Evolutionary conservation across 345 rosid species (phyloP), one percentile per base, ranked within the genome.

Genomic region (Bretschneidera sinensis): DNA sequence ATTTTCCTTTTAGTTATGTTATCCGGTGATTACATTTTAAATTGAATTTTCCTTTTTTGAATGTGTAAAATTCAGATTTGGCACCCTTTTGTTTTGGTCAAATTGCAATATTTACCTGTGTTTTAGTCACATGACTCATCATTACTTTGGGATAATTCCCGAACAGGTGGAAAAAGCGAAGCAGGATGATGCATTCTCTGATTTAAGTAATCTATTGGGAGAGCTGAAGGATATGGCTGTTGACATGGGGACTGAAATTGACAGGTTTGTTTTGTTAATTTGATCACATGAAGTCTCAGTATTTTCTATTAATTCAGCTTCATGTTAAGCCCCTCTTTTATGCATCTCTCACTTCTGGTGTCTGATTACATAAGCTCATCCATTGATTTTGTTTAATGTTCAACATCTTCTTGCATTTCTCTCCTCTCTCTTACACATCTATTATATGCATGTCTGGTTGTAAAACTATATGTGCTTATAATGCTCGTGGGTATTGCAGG

Each of bases 221-320:
- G 96, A 92, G 24, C 68, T 92, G 66, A 92, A 87, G 76, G 64
- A 57, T 24, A 92, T 92, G 97, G 99, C 97, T 17, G 53, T 80
- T 17, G 97, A 84, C 55, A 85, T 92, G 95, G 96, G 97, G 45
- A 71, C 80, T 2, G 98, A 87, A 73, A 79, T 92, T 61, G 89
- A 79, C 59, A 72, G 85, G 98, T 92, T 61, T 23, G 80, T 71
- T 17, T 28, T 62, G 4, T 34, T 57, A 8, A 10, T 45, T 13
- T 35, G 45, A 43, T 54, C n/a, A 15, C 1, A 23, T 9, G 28
- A 17, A 34, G 21, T 15, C 20, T 22, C 11, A 5, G 24, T 13
- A n/a, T 49, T 49, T 10, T n/a, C n/a, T n/a, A n/a, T n/a, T n/a
- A n/a, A n/a, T n/a, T n/a, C n/a, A n/a, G n/a, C n/a, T n/a, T n/a